Base-by-base conservation (phyloP, 768 basidiomycete species). In the Agrocybe chaxingu region DNA sequence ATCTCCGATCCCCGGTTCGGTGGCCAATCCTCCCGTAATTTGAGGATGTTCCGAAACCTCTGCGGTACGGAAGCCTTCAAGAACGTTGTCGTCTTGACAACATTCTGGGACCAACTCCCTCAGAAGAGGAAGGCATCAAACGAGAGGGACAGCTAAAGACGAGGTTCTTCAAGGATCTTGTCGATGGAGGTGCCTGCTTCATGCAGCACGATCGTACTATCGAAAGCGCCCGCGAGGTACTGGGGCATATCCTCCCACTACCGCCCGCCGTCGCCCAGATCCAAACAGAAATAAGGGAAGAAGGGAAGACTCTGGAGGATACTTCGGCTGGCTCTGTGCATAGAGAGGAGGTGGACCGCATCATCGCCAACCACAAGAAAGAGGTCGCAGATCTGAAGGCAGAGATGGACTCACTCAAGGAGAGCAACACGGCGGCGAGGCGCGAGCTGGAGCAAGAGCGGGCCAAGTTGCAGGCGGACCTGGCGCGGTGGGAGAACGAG, bases 41-140 rank as follows among this genome's bases (percentile, higher is more conserved):
- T 76, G 45, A 61, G 61, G 33, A 70, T 77, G 62, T 77, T 77
- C 55, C 67, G 67, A 45, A 64, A 70, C 32, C 67, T 77, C 16
- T 77, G 75, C 59, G 75, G 75, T 33, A 63, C 69, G 18, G 64
- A 54, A 45, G 61, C 67, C 6, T 72, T 73, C 59, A 67, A 10
- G 13, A 31, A 52, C 12, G 45, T 52, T 34, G 39, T 37, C 4
- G 11, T 52, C 12, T 38, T 47, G 11, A 52, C 51, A 13, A 52
- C 51, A 7, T 40, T 34, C 31, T 52, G 51, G 51, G 34, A 40
- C 30, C 44, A 18, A 7, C 45, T 36, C 31, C 33, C 3, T 10
- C 16, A 8, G 19, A 47, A 19, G 16, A 16, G 16, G 51, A 45
- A 8, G 33, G 69, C 69, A 12, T 58, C 57, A 71, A 57, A 11